Percentiles rank a stretch among this genome's conserved stretches.
Evolutionary conservation across 352 stramenopile species (phyloP).

Genomic region (Peronospora belbahrii): DNA sequence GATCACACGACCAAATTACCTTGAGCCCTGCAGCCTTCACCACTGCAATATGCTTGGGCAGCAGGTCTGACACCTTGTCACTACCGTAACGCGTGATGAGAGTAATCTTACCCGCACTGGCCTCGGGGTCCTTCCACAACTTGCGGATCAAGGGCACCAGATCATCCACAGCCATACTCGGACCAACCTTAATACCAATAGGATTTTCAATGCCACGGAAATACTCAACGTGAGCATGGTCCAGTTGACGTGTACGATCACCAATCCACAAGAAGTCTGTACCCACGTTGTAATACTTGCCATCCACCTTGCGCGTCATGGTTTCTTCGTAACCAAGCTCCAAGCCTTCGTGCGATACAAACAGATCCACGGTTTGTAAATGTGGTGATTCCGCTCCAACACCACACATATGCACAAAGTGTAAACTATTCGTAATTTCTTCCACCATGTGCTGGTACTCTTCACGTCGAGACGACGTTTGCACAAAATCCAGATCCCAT

Average conservation of each 20-base stretch:
- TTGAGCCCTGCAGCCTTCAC: constrained; percentile 91
- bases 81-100: constrained; percentile 98
- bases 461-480: constrained; percentile 89
- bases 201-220: constrained; percentile 96
- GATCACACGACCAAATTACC: constrained; percentile 96
- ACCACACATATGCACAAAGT: constrained; percentile 94
- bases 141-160: constrained; percentile 92
- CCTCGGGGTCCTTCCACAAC: constrained; percentile 89
- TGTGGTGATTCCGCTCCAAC: constrained; percentile 85
- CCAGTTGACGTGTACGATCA: constrained; percentile 95
- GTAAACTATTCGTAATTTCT: constrained; percentile 95
- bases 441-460: constrained; percentile 94
- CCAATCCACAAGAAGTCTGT: constrained; percentile 98
- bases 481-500: constrained; percentile 98
- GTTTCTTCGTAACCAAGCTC: constrained; percentile 97
- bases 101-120: constrained; percentile 94
- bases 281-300: constrained; percentile 97
- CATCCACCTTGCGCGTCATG: constrained; percentile 90
- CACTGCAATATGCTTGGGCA: constrained; percentile 93
- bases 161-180: constrained; percentile 92
- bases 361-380: constrained; percentile 95
- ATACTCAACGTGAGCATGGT: constrained; percentile 98
- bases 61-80: constrained; percentile 87
- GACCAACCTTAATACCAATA: constrained; percentile 96
- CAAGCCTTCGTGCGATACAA: constrained; percentile 97